Base-by-base conservation (phyloP, 1,139 yeast genomes). In the Zygoascus sp. region DNA sequence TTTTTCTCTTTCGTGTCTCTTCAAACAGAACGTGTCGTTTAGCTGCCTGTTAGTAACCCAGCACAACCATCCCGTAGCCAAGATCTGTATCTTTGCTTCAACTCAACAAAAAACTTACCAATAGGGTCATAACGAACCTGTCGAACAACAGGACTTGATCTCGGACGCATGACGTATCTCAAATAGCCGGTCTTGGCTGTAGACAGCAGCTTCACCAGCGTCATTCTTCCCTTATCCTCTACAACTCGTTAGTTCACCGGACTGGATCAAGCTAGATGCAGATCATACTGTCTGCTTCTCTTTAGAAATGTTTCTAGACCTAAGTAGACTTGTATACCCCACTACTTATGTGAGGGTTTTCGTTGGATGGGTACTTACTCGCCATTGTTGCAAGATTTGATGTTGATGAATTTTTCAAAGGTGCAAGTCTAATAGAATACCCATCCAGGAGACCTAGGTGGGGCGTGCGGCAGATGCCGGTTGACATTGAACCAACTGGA, bases 51-150 rank as follows among this genome's bases (percentile, higher is more conserved):
- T 40, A 19, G 32, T 30, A 5, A 19, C 38, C 19, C 19, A 21
- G n/a, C 10, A n/a, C 17, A 20, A 16, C 10, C 28, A 19, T 16
- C 17, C 20, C 5, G 9, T 32, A n/a, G 3, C 28, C n/a, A 2
- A 10, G 6, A 22, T 22, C n/a, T 25, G 28, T 6, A 4, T 8
- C 5, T 13, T n/a, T n/a, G n/a, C n/a, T n/a, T n/a, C n/a, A n/a
- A n/a, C n/a, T n/a, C n/a, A n/a, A n/a, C n/a, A n/a, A n/a, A n/a
- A n/a, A n/a, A 61, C 72, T 42, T 55, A 68, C 72, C 73, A 8
- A 76, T 61, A 9, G 97, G 97, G 64, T 92, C 98, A 64, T 92
- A 92, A 60, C 95, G 77, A 42, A 90, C 84, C 64, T 88, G 92
- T 46, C 81, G 81, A 55, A 90, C 81, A 50, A 79, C 72, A 42